Evolutionary conservation across 225 moss, liverwort and hornwort species (phyloP).

Genomic region (Lunularia cruciata): DNA sequence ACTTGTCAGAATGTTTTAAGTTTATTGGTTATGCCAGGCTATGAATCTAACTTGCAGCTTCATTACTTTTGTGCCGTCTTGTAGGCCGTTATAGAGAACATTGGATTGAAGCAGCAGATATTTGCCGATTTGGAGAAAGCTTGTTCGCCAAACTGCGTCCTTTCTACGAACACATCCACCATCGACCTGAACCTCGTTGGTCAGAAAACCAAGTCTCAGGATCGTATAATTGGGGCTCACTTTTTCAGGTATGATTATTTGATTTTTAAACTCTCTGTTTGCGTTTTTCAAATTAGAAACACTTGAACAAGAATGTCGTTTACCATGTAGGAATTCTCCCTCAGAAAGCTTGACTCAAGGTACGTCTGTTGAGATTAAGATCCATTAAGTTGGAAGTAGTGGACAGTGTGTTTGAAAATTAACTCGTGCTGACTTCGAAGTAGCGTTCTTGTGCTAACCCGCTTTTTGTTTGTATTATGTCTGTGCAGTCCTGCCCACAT

Average conservation of each 20-base stretch:
- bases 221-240: slow-evolving; percentile 90
- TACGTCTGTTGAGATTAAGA: too few relatives aligned
- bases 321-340: too few relatives aligned
- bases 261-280: too few relatives aligned
- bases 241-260: slow-evolving; percentile 93
- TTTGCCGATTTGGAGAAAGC: slow-evolving; percentile 82
- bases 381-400: too few relatives aligned
- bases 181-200: slow-evolving; percentile 89
- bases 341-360: too few relatives aligned
- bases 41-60: too few relatives aligned
- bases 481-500: slow-evolving; percentile 90
- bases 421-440: too few relatives aligned
- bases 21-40: too few relatives aligned
- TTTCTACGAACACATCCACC: slow-evolving; percentile 93
- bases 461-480: neutral
- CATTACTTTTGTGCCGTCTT: slow-evolving; percentile 1
- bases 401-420: too few relatives aligned
- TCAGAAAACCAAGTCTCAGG: slow-evolving; percentile 77
- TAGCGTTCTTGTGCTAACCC: neutral
- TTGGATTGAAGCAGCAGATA: slow-evolving; percentile 91
- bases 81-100: slow-evolving; percentile 94
- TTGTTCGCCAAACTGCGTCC: slow-evolving; percentile 68
- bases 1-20: too few relatives aligned
- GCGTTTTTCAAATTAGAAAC: too few relatives aligned
- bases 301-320: too few relatives aligned